Percentiles rank a stretch among this genome's conserved stretches.
Conservation (phyloP, 1,139 yeast genomes). For the Trichomonascaceae sp. region DNA sequence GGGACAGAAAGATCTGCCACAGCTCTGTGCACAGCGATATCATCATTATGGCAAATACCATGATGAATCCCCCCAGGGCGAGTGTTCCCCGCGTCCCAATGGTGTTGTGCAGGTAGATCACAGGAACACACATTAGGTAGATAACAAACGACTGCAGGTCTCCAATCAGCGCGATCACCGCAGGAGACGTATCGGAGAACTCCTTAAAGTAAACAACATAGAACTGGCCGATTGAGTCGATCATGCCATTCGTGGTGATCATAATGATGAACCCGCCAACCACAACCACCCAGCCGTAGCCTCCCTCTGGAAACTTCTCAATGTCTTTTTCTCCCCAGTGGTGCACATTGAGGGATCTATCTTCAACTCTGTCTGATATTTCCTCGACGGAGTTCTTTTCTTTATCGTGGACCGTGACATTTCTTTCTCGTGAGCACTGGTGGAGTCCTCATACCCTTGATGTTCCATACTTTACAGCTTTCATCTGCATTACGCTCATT, state of each 20-base stretch:
- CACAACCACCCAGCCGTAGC: conserved; percentile 21
- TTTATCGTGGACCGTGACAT: too few relatives aligned
- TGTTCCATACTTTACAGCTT: too few relatives aligned
- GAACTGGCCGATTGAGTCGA: conserved; percentile 40
- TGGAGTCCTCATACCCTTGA: too few relatives aligned
- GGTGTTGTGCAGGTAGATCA: conserved; percentile 42
- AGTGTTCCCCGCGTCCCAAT: conserved; percentile 19
- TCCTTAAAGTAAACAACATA: conserved; percentile 41
- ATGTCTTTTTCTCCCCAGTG: conserved; percentile 12
- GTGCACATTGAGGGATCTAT: too few relatives aligned
- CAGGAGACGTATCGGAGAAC: conserved; percentile 30
- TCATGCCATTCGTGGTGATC: conserved; percentile 32
- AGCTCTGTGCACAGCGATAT: conserved; percentile 37
- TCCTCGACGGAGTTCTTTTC: too few relatives aligned
- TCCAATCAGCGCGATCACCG: conserved; percentile 37
- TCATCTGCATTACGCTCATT: too few relatives aligned
- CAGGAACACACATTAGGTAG: conserved; percentile 34
- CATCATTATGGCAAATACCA: conserved; percentile 36
- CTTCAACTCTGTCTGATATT: too few relatives aligned
- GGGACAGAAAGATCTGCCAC: conserved; percentile 43
- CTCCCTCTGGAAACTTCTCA: conserved; percentile 20
- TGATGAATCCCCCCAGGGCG: conserved; percentile 34
- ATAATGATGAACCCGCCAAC: conserved; percentile 16
- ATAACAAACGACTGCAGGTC: conserved; percentile 35
- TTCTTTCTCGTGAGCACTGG: too few relatives aligned